phyloP scores from a whole-genome alignment of 2,329 filamentous ascomycete species.

The Hypoxylon sp. region DNA sequence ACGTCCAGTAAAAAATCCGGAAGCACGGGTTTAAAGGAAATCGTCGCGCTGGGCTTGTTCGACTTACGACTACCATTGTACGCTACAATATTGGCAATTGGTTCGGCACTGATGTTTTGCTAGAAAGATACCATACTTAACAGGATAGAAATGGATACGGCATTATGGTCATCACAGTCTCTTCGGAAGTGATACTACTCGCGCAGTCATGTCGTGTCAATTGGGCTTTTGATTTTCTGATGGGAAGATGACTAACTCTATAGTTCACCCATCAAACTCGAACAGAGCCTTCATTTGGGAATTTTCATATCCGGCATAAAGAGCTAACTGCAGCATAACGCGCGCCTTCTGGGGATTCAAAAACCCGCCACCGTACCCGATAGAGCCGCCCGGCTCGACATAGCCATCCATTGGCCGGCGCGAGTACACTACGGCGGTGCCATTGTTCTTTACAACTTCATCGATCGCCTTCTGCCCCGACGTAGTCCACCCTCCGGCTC shows the following conservation, averaged over 20 bases:
- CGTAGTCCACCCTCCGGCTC: slow-evolving; percentile 66
- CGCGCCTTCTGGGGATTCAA: slow-evolving; percentile 70
- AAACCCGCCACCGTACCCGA: slow-evolving; percentile 62
- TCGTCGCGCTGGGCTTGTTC: slow-evolving; percentile 11
- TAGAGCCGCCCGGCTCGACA: slow-evolving; percentile 59
- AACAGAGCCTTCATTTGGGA: slow-evolving; percentile 40
- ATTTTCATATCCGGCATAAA: slow-evolving; percentile 50
- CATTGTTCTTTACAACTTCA: slow-evolving; percentile 61
- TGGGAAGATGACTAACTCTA: background rate
- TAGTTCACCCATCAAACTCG: slow-evolving; percentile 35
- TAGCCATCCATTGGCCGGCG: slow-evolving; percentile 67
- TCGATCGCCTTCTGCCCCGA: slow-evolving; percentile 59
- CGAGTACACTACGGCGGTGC: slow-evolving; percentile 66
- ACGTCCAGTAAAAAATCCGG: slow-evolving; percentile 26
- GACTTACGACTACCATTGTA: slow-evolving; percentile 12
- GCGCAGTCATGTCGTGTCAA: background rate
- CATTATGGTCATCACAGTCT: background rate
- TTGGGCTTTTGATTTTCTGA: background rate
- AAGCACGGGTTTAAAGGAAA: slow-evolving; percentile 3
- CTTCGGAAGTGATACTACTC: background rate
- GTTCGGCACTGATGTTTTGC: slow-evolving; percentile 19
- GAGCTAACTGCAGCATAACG: slow-evolving; percentile 64
- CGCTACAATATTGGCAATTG: slow-evolving; percentile 6
- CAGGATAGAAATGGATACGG: slow-evolving; percentile 9
- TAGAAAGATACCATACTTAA: slow-evolving; percentile 21